A percentile compares a stretch with the other conserved stretches of the same genome.
These are phyloP conservation scores for Kalanchoe fedtschenkoi DNA, from an alignment of 164 flowering plant species.

Conservation along the genomic window DNA sequence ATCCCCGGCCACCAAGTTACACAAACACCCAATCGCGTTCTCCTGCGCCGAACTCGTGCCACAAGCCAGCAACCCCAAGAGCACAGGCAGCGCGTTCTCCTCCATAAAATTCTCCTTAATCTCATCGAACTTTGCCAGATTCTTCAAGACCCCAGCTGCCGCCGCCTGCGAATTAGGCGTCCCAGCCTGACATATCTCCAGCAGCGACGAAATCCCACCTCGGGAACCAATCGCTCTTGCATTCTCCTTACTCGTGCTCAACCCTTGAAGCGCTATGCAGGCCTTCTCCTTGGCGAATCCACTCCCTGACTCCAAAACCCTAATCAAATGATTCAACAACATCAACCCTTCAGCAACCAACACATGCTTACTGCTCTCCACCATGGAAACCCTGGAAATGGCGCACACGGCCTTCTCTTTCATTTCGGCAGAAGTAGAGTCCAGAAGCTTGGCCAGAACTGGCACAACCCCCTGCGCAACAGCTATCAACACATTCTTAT, in stretches of 20 bases:
- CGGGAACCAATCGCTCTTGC: conserved; percentile 71
- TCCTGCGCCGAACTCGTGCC: conserved; percentile 71
- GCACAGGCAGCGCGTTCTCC: conserved; percentile 50
- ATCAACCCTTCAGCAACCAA: conserved; percentile 67
- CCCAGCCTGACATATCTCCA: conserved; percentile 68
- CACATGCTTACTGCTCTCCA: conserved; percentile 58
- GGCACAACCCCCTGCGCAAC: conserved; percentile 86
- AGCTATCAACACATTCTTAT: conserved; percentile 73
- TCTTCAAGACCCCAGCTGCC: conserved; percentile 73
- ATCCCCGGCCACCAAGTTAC: conserved; percentile 45
- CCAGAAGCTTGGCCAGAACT: conserved; percentile 50
- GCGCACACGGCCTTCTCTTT: conserved; percentile 66
- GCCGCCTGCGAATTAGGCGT: conserved; percentile 70
- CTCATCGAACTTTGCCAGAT: conserved; percentile 50
- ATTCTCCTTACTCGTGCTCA: conserved; percentile 65
- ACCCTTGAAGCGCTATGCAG: conserved; percentile 51
- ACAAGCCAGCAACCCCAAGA: conserved; percentile 38
- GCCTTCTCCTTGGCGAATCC: conserved; percentile 73
- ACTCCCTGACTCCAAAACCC: conserved; percentile 77
- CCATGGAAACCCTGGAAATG: conserved; percentile 61
- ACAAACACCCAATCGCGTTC: conserved; percentile 64
- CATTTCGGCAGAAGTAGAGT: conserved; percentile 46
- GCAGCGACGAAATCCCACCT: conserved; percentile 67
- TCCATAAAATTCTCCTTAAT: conserved; percentile 56
- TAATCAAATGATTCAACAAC: conserved; percentile 54